Conservation (phyloP, 1,139 yeast genomes). For the Hyphopichia wangnamkhiaoensis region DNA sequence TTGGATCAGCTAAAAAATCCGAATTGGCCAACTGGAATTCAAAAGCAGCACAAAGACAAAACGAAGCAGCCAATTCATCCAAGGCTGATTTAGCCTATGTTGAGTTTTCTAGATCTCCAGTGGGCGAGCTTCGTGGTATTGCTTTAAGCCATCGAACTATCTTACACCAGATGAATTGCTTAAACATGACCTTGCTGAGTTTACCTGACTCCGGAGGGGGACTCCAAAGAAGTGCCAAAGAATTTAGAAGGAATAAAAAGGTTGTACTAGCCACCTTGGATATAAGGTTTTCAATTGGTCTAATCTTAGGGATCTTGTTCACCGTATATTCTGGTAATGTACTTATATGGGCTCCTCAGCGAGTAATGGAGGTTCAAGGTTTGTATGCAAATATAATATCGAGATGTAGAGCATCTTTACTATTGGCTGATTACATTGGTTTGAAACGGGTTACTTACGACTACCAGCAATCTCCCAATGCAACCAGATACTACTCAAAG, state of each 20-base stretch:
- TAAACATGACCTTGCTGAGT: conserved; percentile 68
- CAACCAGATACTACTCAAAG: conserved; percentile 77
- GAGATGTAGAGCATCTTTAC: conserved; percentile 65
- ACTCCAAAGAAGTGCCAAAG: conserved; percentile 32
- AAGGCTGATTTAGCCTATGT: conserved; percentile 79
- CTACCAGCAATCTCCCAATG: conserved; percentile 86
- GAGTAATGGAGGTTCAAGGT: conserved; percentile 79
- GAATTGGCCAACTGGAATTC: conserved; percentile 35
- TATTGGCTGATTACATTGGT: conserved; percentile 87
- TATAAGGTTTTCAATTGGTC: conserved; percentile 83
- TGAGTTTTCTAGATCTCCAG: conserved; percentile 87
- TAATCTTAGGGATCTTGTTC: conserved; percentile 77
- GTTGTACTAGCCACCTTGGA: conserved; percentile 75
- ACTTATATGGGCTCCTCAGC: conserved; percentile 77
- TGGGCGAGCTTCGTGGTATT: conserved; percentile 91
- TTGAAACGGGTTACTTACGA: conserved; percentile 90
- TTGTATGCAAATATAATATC: conserved; percentile 82
- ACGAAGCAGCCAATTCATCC: conserved; percentile 27
- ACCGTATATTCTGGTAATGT: conserved; percentile 85
- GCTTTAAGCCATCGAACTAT: conserved; percentile 89
- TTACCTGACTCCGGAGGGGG: conserved; percentile 52
- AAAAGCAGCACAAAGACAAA: conserved; percentile 30
- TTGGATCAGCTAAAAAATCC: conserved; percentile 58
- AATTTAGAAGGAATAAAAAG: conserved; percentile 27
- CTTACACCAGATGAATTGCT: conserved; percentile 80